phyloP scores from a whole-genome alignment of 1,284 basidiomycete species.

The Boletus mariae region DNA sequence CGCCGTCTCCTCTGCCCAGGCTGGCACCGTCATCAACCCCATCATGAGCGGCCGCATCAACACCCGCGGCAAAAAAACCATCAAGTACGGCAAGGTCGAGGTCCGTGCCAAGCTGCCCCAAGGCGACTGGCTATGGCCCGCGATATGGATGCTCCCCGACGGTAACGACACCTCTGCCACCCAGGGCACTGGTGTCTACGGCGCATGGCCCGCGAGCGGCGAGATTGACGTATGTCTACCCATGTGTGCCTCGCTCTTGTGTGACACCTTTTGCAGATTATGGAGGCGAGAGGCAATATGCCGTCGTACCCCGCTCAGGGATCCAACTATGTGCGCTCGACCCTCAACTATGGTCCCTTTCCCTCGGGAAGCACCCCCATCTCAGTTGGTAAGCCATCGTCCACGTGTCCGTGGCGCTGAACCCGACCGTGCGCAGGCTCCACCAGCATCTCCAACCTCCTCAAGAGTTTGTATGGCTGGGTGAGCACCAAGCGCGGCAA shows the following conservation, averaged over 20 bases:
- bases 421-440: constrained; percentile 9
- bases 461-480: constrained; percentile 54
- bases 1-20: constrained; percentile 57
- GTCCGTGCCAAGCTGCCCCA: constrained; percentile 43
- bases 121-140: constrained; percentile 79
- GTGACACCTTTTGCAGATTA: constrained; percentile 45
- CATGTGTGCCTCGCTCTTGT: not conserved
- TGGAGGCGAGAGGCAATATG: constrained; percentile 69
- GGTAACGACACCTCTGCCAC: constrained; percentile 34
- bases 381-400: constrained; percentile 50
- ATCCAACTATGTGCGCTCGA: constrained; percentile 67
- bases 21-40: constrained; percentile 72
- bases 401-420: not conserved
- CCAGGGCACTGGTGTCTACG: constrained; percentile 48
- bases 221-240: constrained; percentile 60
- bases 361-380: constrained; percentile 36
- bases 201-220: constrained; percentile 70
- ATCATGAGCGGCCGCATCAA: constrained; percentile 72
- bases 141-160: constrained; percentile 79
- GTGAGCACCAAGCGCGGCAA: constrained; percentile 61
- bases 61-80: constrained; percentile 58
- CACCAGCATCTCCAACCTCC: constrained; percentile 14
- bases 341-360: constrained; percentile 74
- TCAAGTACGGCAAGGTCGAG: constrained; percentile 73
- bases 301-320: constrained; percentile 61